Evolutionary conservation across 345 rosid species (phyloP), one percentile per base, ranked within the genome.

Genomic region (Salix koriyanagi): DNA sequence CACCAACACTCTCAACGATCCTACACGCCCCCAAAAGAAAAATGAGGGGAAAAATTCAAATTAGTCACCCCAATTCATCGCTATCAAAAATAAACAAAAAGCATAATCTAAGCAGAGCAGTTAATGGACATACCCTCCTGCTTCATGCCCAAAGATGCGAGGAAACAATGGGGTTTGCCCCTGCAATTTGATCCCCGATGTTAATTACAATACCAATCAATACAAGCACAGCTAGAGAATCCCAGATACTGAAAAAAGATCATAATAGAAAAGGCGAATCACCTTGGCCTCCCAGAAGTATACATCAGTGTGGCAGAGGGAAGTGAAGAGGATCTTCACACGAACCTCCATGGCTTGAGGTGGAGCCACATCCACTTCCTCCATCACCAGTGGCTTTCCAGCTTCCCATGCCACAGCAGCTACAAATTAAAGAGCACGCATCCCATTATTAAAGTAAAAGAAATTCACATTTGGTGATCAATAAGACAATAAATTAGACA

Each of bases 341-440:
- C 90, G 88, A 34, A 87, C 90, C 69, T 87, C 88, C 69, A 62
- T 83, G 9, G 78, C 79, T 60, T 87, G 90, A 2, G 88, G 91
- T 6, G 89, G 87, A 4, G 88, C 88, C 75, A 86, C 88, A 67
- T 86, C 91, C 83, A 85, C 88, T 69, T 88, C 81, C 70, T 86
- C 85, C 2, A 88, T 85, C 66, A 82, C 86, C 68, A 88, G 70
- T 61, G 88, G 89, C 83, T 88, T 88, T 65, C 89, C 88, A 8
- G 91, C 87, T 75, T 88, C 88, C 89, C 89, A 88, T 54, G 87
- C 87, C 65, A 88, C 86, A 13, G 88, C 88, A 70, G 88, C 89
- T 85, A 72, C 78, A 82, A 41, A 9, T 41, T 41, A 41, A 41
- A 41, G 44, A 41, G 0, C 44, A 41, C 44, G 44, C 44, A 41